A percentile compares a stretch with the other conserved stretches of the same genome.
Conservation (phyloP, 2,329 filamentous ascomycete genomes). For the Tothia fuscella region DNA sequence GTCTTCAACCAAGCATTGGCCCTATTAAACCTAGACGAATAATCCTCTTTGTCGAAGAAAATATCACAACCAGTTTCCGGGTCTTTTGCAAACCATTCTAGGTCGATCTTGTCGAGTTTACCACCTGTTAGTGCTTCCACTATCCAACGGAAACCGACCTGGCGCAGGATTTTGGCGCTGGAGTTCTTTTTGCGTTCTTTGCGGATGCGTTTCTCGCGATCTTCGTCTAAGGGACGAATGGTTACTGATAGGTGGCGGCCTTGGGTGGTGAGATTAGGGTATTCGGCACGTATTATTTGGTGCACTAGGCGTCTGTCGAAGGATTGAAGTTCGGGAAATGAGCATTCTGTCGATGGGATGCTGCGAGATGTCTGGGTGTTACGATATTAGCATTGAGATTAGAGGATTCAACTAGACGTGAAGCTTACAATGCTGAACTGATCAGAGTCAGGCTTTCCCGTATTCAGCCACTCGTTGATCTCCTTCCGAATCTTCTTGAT, state of each 20-base stretch:
- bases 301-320: slow-evolving; percentile 56
- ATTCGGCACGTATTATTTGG: slow-evolving; percentile 54
- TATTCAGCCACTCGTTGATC: slow-evolving; percentile 35
- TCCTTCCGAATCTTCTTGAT: slow-evolving; percentile 33
- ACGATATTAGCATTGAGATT: background rate
- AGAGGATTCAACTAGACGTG: background rate
- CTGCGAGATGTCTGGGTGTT: background rate
- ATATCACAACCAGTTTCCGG: slow-evolving; percentile 17
- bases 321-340: slow-evolving; percentile 16
- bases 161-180: slow-evolving; percentile 28
- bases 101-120: slow-evolving; percentile 26
- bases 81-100: slow-evolving; percentile 24
- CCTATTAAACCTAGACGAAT: background rate
- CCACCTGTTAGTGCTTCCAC: slow-evolving; percentile 33
- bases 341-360: background rate
- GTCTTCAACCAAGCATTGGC: slow-evolving; percentile 25
- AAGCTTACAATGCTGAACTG: slow-evolving; percentile 9
- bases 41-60: slow-evolving; percentile 1
- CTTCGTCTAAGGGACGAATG: slow-evolving; percentile 29
- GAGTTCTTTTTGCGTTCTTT: slow-evolving; percentile 25
- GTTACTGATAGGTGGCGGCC: slow-evolving; percentile 31
- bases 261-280: slow-evolving; percentile 33
- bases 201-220: slow-evolving; percentile 26
- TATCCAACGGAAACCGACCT: slow-evolving; percentile 37
- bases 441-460: slow-evolving; percentile 12